Percentiles rank a stretch among this genome's conserved stretches.
phyloP scores from a whole-genome alignment of 345 rosid genomes.

The Melastoma malabathricum region DNA sequence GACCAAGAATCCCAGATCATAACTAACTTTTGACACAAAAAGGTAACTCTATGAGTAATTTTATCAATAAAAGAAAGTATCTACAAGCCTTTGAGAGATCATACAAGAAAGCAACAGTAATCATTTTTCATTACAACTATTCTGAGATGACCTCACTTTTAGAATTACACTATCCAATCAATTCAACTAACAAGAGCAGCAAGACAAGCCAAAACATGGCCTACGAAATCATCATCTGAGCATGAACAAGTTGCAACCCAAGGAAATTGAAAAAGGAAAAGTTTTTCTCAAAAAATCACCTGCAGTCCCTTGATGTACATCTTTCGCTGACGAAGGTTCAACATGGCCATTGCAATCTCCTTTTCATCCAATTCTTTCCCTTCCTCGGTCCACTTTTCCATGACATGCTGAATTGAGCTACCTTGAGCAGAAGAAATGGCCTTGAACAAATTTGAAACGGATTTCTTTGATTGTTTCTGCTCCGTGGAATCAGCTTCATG shows the following conservation, averaged over 20 bases:
- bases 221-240: no score
- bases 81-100: no score
- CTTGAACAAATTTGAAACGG: conserved; percentile 28
- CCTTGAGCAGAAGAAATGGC: conserved; percentile 31
- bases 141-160: no score
- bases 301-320: conserved; percentile 72
- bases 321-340: conserved; percentile 47
- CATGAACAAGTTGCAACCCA: background rate
- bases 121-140: no score
- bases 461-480: conserved; percentile 11
- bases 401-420: conserved; percentile 14
- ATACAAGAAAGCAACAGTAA: no score
- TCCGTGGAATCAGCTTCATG: conserved; percentile 11
- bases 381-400: conserved; percentile 50
- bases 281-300: conserved; percentile 26
- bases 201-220: no score
- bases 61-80: no score
- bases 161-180: no score
- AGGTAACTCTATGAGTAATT: no score
- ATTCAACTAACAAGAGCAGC: no score
- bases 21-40: no score
- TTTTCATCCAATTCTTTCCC: conserved; percentile 38
- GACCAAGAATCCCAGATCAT: no score
- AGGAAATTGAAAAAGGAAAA: background rate
- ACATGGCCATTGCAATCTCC: conserved; percentile 26